These are phyloP conservation scores for Pestalotiopsis sp. DNA, from an alignment of 2,329 filamentous ascomycete species.

Conservation along the genomic window DNA sequence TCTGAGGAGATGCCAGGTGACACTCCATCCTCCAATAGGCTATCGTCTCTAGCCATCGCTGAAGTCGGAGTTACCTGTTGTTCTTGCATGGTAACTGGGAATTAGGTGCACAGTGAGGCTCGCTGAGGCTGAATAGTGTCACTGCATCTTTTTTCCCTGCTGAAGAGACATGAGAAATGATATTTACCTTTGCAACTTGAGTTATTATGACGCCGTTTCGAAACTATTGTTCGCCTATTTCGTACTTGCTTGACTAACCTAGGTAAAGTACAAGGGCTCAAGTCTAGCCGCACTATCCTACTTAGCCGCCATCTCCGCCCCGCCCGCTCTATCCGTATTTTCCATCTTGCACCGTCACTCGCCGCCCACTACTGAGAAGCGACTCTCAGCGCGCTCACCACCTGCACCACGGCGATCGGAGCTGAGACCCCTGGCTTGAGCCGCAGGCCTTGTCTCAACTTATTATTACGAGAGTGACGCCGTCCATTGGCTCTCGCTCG, in stretches of 20 bases:
- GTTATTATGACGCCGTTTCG: background rate
- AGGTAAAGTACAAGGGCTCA: background rate
- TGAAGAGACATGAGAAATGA: background rate
- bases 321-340: constrained; percentile 9
- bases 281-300: background rate
- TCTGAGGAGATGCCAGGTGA: background rate
- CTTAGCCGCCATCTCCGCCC: constrained; percentile 6
- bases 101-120: background rate
- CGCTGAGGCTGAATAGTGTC: background rate
- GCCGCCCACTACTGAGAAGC: background rate
- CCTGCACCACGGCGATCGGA: background rate
- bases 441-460: background rate
- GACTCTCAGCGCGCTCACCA: background rate
- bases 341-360: background rate
- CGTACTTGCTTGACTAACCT: background rate
- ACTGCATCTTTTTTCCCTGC: background rate
- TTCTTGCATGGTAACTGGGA: background rate
- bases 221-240: background rate
- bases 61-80: background rate
- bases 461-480: background rate
- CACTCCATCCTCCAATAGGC: background rate
- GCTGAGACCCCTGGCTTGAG: background rate
- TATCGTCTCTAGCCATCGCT: background rate
- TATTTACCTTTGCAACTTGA: background rate
- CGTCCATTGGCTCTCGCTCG: background rate